Base-by-base conservation (phyloP, 2,329 filamentous ascomycete species). In the Aspergillus hortae region DNA sequence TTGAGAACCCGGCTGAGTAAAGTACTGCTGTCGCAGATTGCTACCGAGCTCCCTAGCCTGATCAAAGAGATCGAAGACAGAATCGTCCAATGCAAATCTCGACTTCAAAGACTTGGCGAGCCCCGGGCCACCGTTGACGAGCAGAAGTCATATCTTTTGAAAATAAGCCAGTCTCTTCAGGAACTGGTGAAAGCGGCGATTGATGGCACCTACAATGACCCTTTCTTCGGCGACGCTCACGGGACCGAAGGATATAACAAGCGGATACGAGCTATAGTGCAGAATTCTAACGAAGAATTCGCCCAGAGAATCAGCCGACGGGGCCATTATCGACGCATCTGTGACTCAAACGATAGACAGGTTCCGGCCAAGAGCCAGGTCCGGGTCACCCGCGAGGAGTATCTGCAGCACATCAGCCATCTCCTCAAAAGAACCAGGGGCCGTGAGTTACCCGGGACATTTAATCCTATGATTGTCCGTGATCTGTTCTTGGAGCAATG, bases 401-500 rank as follows among this genome's bases (percentile, higher is more conserved):
- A 72, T 41, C 63, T 81, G 3, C 41, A 63, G 0, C 70, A 76
- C 55, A 72, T 78, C 3, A 49, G 68, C 38, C 53, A 63, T 0
- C 66, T 74, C 3, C 66, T 82, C 46, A 56, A 64, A 21, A 69
- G 69, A 35, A 76, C 66, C 4, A 72, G 82, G 23, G 80, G 77
- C 0, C n/a, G n/a, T n/a, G n/a, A n/a, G n/a, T n/a, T n/a, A n/a
- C n/a, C n/a, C n/a, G n/a, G n/a, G n/a, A n/a, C n/a, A n/a, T n/a
- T n/a, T n/a, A n/a, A n/a, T n/a, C n/a, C n/a, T n/a, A n/a, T n/a
- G n/a, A n/a, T n/a, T n/a, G n/a, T n/a, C n/a, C n/a, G n/a, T n/a
- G n/a, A n/a, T n/a, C n/a, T n/a, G n/a, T n/a, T n/a, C n/a, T n/a
- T n/a, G n/a, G n/a, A n/a, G n/a, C n/a, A n/a, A n/a, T n/a, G n/a